Evolutionary conservation across 257 asterid species (phyloP).

Genomic region (Penstemon davidsonii): DNA sequence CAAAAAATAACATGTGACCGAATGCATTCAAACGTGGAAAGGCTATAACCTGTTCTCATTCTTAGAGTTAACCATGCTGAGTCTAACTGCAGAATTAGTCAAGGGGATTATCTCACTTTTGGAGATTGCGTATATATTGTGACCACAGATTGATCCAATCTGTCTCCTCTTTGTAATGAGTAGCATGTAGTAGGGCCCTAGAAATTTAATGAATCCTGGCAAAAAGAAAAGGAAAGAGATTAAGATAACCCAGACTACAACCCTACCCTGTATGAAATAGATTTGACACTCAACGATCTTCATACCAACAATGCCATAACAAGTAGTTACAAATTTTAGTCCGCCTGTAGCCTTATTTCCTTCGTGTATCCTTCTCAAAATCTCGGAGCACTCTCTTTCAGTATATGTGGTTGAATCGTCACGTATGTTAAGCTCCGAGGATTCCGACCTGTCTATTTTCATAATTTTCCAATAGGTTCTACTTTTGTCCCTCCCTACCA

Average conservation of each 20-base stretch:
- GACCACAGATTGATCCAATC: conserved; percentile 92
- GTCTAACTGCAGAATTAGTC: conserved; percentile 65
- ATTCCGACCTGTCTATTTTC: conserved; percentile 84
- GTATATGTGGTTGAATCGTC: conserved; percentile 85
- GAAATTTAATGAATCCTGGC: conserved; percentile 85
- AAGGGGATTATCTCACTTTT: conserved; percentile 81
- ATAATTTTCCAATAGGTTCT: conserved; percentile 85
- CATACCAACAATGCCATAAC: conserved; percentile 98
- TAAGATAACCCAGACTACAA: conserved; percentile 14
- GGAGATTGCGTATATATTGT: conserved; percentile 69
- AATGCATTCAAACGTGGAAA: conserved; percentile 23
- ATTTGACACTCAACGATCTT: conserved; percentile 20
- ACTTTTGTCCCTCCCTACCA: conserved; percentile 94
- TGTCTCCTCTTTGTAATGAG: conserved; percentile 87
- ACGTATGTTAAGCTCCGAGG: conserved; percentile 70
- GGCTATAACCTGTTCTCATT: conserved; percentile 78
- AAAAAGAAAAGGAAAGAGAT: conserved; percentile 28
- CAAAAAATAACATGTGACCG: conserved; percentile 15
- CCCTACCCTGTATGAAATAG: conserved; percentile 11
- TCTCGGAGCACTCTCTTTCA: conserved; percentile 86
- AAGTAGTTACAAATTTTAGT: conserved; percentile 79
- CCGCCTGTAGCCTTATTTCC: conserved; percentile 93
- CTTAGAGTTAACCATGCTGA: conserved; percentile 56
- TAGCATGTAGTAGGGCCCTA: conserved; percentile 92
- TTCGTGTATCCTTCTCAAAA: conserved; percentile 84